Percentiles rank a stretch among this genome's conserved stretches.
These are phyloP conservation scores for Crucihimalaya himalaica DNA, from an alignment of 345 rosid species.

Conservation along the genomic window DNA sequence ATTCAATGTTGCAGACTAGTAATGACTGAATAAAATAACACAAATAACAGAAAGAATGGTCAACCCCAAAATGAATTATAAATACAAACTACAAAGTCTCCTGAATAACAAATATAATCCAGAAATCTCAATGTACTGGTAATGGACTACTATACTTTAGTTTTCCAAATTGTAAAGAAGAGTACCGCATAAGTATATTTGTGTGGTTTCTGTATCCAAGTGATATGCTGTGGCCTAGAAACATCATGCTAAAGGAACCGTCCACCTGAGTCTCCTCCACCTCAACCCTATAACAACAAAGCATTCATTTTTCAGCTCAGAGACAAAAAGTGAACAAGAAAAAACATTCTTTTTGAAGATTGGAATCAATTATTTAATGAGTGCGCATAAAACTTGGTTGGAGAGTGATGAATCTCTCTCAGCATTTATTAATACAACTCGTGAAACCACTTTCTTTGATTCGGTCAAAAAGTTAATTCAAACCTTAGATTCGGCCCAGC, in stretches of 20 bases:
- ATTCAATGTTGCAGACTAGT: constrained; percentile 7
- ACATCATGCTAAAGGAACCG: constrained; percentile 92
- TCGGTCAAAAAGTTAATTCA: not conserved
- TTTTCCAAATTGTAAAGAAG: not conserved
- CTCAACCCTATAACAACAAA: constrained; percentile 60
- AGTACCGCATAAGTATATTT: constrained; percentile 82
- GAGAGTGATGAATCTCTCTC: constrained; percentile 17
- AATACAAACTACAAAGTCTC: not conserved
- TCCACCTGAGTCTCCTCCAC: constrained; percentile 76
- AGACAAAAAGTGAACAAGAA: not conserved
- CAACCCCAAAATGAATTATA: not conserved
- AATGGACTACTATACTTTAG: not conserved
- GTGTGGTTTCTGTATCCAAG: constrained; percentile 89
- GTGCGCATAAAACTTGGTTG: not conserved
- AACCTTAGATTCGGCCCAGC: constrained; percentile 81
- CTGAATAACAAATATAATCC: not conserved
- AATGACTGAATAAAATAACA: constrained; percentile 20
- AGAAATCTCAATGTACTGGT: not conserved
- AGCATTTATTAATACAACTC: constrained; percentile 24
- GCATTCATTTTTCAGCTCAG: constrained; percentile 4
- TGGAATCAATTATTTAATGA: constrained; percentile 6
- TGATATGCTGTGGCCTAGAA: constrained; percentile 82
- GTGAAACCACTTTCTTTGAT: not conserved
- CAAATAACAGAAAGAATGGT: not conserved
- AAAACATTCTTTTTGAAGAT: constrained; percentile 14